Base-by-base conservation (phyloP, 2,329 filamentous ascomycete genomes). In the Penicillium sp. region DNA sequence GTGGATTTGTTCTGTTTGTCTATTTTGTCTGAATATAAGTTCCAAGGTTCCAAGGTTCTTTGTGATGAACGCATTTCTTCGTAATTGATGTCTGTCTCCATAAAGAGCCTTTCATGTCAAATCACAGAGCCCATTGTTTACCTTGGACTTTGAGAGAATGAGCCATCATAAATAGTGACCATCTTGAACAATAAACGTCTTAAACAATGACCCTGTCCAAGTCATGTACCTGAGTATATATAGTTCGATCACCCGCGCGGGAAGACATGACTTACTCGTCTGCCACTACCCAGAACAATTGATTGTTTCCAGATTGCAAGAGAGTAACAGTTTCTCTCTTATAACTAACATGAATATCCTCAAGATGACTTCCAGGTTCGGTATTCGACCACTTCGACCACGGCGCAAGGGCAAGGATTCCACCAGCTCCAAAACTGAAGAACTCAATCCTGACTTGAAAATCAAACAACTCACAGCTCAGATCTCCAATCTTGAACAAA, bases 21-120 rank as follows among this genome's bases (percentile, higher is more conserved):
- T 6, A 14, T 15, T 22, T 60, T 57, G 25, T 45, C 41, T 64
- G 58, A 49, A 52, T 29, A 47, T 25, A 46, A 46, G 8, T 29
- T 27, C 14, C 29, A 31, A 31, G 29, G 29, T 31, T 31, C 29
- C 29, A 31, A 37, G 33, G 15, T 37, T 37, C 33, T 37, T 37
- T 37, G n/a, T 11, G 8, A 37, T 37, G 15, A 37, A 37, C 15
- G 6, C 33, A 18, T 37, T 37, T 26, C 41, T 44, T 44, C 15
- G 22, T 25, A 44, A 37, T 18, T 37, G 15, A 37, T n/a, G 33
- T 37, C 15, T 37, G n/a, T n/a, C n/a, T 37, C 33, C 33, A 37
- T n/a, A 37, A 37, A 37, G 33, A 37, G 14, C 15, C 31, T n/a
- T 35, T 35, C 6, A 35, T 6, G 14, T n/a, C 15, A n/a, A n/a